Evolutionary conservation across 805 yeast genomes (phyloP).

Genomic region (Candida chauliodis): DNA sequence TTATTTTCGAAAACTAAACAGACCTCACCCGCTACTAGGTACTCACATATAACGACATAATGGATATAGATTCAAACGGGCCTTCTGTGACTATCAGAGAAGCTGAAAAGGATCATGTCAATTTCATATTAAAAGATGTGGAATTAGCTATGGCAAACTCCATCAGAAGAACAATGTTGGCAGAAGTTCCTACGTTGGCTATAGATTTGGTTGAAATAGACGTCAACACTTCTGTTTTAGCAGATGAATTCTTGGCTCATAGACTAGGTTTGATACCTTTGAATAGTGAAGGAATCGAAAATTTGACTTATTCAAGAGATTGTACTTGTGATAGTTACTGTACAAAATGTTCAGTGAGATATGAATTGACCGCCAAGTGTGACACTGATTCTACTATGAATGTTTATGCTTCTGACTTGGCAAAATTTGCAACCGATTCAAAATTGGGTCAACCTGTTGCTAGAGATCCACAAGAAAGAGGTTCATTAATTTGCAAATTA

Average conservation of each 20-base stretch:
- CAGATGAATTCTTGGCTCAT: constrained; percentile 95
- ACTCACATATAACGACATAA: too few relatives aligned
- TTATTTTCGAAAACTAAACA: too few relatives aligned
- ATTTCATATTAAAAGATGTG: constrained; percentile 81
- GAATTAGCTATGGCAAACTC: constrained; percentile 92
- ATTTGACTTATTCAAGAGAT: constrained; percentile 84
- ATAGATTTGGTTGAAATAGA: constrained; percentile 95
- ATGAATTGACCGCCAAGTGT: constrained; percentile 83
- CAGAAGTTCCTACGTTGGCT: constrained; percentile 96
- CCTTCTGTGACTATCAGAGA: constrained; percentile 88
- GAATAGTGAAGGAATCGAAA: constrained; percentile 77
- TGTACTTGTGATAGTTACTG: constrained; percentile 98
- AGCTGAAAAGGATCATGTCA: constrained; percentile 82
- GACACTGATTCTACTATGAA: constrained; percentile 84
- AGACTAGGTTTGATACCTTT: constrained; percentile 90
- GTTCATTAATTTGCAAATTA: constrained; percentile 87
- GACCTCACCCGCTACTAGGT: too few relatives aligned
- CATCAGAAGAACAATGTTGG: constrained; percentile 83
- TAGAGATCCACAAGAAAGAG: constrained; percentile 69
- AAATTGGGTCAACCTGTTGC: constrained; percentile 82
- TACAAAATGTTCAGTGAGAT: constrained; percentile 87
- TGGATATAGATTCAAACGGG: constrained; percentile 37
- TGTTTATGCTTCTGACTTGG: constrained; percentile 79
- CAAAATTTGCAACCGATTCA: constrained; percentile 42
- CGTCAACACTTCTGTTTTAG: constrained; percentile 87